Evolutionary conservation across 2,329 filamentous ascomycete genomes (phyloP), one percentile per base, ranked within the genome.

Genomic region (Microsporum canis): DNA sequence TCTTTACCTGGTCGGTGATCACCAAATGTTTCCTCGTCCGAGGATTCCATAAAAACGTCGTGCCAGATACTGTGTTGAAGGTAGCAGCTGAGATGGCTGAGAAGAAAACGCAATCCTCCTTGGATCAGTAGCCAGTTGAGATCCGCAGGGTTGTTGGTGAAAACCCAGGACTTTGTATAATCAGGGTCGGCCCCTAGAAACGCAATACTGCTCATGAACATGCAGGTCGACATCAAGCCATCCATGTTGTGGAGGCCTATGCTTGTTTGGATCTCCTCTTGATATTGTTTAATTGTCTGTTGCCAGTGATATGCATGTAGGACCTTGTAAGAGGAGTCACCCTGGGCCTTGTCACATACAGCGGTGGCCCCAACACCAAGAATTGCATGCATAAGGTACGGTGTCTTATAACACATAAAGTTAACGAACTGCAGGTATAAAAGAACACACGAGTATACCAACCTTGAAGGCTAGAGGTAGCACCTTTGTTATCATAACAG

Each of bases 91-190:
- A 69, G 66, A 5, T 67, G 66, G 23, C 65, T 56, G 10, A 75
- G 65, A 10, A 75, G 65, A 57, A 69, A 68, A 33, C 70, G 67
- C 0, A 75, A 65, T 0, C 72, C 72, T 3, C 68, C 65, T 61
- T 75, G 72, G 14, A 75, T 63, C 1, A 66, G 64, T 29, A 75
- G 68, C 73, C 73, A 75, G 60, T 71, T 74, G 3, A 75, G 65
- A 4, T 69, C 64, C 10, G 65, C 62, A 0, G 70, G 68, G 36
- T 71, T 63, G 2, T 65, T 61, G 12, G 72, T 70, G 65, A 74
- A 75, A 23, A 75, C 68, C 64, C 73, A 75, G 1, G 73, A 74
- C 57, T 67, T 49, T 31, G 63, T 66, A 0, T 72, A 71, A 60
- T 66, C 67, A 62, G 68, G 73, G n/a, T 67, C 65, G 7, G 70